Percentiles rank a stretch among this genome's conserved stretches.
Conservation (phyloP, 768 basidiomycete species). For the Cystoderma amianthinum region DNA sequence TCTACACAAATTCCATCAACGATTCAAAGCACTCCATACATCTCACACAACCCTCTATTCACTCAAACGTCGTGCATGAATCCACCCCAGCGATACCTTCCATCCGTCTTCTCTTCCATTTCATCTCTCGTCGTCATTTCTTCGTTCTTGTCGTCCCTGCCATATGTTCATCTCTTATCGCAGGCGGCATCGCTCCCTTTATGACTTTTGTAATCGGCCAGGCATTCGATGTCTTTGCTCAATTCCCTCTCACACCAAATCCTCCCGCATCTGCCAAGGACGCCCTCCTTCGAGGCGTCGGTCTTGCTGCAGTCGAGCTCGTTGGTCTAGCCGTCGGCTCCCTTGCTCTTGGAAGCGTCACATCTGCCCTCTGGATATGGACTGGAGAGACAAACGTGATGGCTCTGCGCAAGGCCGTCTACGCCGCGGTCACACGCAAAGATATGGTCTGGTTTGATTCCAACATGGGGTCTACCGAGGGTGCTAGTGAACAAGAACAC, state of each 20-base stretch:
- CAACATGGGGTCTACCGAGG: slow-evolving; percentile 50
- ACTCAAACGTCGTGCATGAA: no score
- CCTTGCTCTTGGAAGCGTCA: slow-evolving; percentile 66
- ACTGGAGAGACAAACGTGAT: slow-evolving; percentile 77
- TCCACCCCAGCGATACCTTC: slow-evolving; percentile 30
- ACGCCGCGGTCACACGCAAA: slow-evolving; percentile 55
- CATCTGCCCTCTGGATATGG: slow-evolving; percentile 80
- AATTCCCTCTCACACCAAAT: slow-evolving; percentile 29
- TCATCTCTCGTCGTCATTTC: slow-evolving; percentile 50
- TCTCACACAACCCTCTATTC: slow-evolving; percentile 7
- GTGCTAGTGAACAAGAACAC: slow-evolving; percentile 25
- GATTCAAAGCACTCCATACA: slow-evolving; percentile 4
- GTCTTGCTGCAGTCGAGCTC: slow-evolving; percentile 58
- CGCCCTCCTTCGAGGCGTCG: slow-evolving; percentile 47
- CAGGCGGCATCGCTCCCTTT: slow-evolving; percentile 74
- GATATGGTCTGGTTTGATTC: slow-evolving; percentile 91
- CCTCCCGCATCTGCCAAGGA: slow-evolving; percentile 34
- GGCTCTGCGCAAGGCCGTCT: slow-evolving; percentile 62
- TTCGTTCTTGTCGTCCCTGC: slow-evolving; percentile 60
- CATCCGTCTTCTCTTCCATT: slow-evolving; percentile 60
- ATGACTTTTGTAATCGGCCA: slow-evolving; percentile 82
- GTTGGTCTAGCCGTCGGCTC: slow-evolving; percentile 59
- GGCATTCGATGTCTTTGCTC: slow-evolving; percentile 57
- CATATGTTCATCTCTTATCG: slow-evolving; percentile 47
- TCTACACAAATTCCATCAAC: slow-evolving; percentile 2